Evolutionary conservation across 192 early-diverging fungal species (phyloP), one percentile per base, ranked within the genome.

Genomic region (Linnemannia hyalina): DNA sequence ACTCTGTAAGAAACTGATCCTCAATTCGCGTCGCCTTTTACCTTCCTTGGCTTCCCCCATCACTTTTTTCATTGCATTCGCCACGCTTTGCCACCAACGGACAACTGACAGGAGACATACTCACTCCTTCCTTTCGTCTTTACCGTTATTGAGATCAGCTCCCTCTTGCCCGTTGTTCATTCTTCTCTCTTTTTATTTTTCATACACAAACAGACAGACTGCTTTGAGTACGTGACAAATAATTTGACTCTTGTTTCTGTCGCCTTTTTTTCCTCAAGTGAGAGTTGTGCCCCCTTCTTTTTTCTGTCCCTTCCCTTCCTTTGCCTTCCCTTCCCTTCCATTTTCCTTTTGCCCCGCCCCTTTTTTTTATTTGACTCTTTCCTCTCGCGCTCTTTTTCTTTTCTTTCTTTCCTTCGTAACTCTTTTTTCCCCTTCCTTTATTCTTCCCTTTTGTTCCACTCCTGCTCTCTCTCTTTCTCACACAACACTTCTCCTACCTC

Each of bases 251-350:
- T 57, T 63, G n/a, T 13, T 6, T n/a, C 7, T 55, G 55, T 26
- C 55, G n/a, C n/a, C 22, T 57, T 57, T 57, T 57, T 52, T 52
- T 52, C 55, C 55, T 57, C n/a, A 57, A 57, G 55, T 26, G 52
- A 6, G 47, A 49, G 16, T 23, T 26, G 57, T 60, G 29, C 60
- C 69, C 69, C 69, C 41, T 42, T 70, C 69, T 70, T 70, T 70
- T 42, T 40, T 35, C 9, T 35, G n/a, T 15, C 16, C 69, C 23
- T 22, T 38, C 15, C 35, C 32, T 70, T 32, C 65, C 11, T 9
- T 46, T 46, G 1, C 5, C 49, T 52, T 52, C 65, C 65, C 32
- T 68, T 68, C 32, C 65, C 65, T 68, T 68, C 68, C 32, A 18
- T 36, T 70, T 32, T 6, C 35, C 41, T 13, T 40, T 47, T 60